Evolutionary conservation across 2,329 filamentous ascomycete species (phyloP).

Genomic region (Orbilia brochopaga): DNA sequence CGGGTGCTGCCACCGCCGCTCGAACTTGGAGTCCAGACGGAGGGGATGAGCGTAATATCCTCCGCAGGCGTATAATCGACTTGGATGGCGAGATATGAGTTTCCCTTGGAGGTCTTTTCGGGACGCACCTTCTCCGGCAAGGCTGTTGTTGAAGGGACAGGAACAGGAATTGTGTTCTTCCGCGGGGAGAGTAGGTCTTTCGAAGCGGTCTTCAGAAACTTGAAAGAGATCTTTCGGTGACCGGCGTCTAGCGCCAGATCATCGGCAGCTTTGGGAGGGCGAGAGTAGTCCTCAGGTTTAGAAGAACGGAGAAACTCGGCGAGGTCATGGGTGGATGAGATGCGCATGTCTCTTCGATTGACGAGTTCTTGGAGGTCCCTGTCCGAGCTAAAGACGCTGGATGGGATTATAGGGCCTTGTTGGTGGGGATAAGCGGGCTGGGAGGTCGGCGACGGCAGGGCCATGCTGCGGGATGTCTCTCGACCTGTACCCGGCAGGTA

Average conservation of each 20-base stretch:
- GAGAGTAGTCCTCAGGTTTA: conserved; percentile 52
- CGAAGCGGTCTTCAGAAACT: conserved; percentile 53
- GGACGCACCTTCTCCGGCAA: conserved; percentile 39
- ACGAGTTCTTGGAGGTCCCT: conserved; percentile 43
- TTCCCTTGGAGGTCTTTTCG: conserved; percentile 51
- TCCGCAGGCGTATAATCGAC: conserved; percentile 53
- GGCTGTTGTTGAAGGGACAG: conserved; percentile 30
- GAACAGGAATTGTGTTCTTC: conserved; percentile 25
- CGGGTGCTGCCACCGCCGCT: conserved; percentile 26
- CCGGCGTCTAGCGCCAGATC: conserved; percentile 31
- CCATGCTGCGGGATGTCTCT: conserved; percentile 15
- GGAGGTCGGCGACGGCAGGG: conserved; percentile 33
- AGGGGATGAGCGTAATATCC: conserved; percentile 16
- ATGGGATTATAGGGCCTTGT: conserved; percentile 39
- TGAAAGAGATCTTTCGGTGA: conserved; percentile 47
- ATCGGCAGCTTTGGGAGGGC: conserved; percentile 49
- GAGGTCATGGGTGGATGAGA: conserved; percentile 53
- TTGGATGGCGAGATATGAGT: conserved; percentile 54
- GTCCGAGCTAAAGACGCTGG: conserved; percentile 44
- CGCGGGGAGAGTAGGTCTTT: conserved; percentile 41
- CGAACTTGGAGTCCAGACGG: conserved; percentile 37
- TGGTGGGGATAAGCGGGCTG: conserved; percentile 45
- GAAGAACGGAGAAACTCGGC: conserved; percentile 54
- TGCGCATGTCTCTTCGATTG: conserved; percentile 46
- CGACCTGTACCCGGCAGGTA: not conserved